phyloP scores from a whole-genome alignment of 2,329 filamentous ascomycete species.

The Saccharata proteae region DNA sequence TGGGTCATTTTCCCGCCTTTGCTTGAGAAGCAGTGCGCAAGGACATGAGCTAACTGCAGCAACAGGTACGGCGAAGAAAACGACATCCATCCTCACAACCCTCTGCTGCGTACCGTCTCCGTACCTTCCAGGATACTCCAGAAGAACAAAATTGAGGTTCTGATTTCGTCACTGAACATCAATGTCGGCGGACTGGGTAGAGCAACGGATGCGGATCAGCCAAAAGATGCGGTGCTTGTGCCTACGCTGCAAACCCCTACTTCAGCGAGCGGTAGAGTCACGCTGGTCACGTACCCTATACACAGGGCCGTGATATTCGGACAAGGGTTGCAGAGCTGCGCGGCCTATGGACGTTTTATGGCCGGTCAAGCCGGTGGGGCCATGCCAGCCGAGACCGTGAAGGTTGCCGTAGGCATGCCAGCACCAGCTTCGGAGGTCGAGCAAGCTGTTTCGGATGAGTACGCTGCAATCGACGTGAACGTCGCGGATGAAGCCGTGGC shows the following conservation, averaged over 20 bases:
- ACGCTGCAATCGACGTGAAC: constrained; percentile 46
- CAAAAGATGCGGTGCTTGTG: constrained; percentile 59
- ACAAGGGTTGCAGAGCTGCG: constrained; percentile 57
- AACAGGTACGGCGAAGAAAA: constrained; percentile 42
- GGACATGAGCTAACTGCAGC: background rate
- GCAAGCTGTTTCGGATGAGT: constrained; percentile 11
- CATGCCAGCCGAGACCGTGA: constrained; percentile 33
- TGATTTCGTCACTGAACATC: constrained; percentile 40
- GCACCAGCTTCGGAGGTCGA: constrained; percentile 26
- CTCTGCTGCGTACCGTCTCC: constrained; percentile 48
- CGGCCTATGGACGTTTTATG: constrained; percentile 35
- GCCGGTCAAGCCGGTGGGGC: constrained; percentile 21
- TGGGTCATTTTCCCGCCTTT: constrained; percentile 13
- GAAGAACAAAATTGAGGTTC: constrained; percentile 52
- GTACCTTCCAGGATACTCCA: constrained; percentile 52
- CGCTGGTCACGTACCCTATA: constrained; percentile 65
- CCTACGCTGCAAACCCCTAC: constrained; percentile 58
- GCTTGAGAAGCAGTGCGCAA: background rate
- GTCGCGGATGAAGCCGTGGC: constrained; percentile 51
- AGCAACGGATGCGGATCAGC: constrained; percentile 22
- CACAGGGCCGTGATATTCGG: constrained; percentile 69
- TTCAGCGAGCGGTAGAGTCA: constrained; percentile 51
- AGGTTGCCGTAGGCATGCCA: constrained; percentile 47
- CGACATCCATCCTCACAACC: constrained; percentile 32
- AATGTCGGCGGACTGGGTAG: constrained; percentile 23